These are phyloP conservation scores for Candida tibetensis DNA, from an alignment of 805 yeast genomes.

Conservation along the genomic window DNA sequence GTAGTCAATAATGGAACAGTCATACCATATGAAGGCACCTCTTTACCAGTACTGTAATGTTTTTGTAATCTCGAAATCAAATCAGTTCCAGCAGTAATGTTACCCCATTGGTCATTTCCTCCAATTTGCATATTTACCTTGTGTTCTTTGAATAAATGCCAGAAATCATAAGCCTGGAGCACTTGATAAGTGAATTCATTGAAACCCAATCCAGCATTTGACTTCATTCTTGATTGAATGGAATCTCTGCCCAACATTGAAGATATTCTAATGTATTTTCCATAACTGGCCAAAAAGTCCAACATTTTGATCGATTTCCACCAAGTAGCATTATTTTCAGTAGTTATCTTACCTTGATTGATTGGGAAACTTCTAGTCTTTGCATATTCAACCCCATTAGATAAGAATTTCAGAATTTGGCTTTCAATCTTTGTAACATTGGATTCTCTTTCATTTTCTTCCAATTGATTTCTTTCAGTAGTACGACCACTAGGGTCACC, in stretches of 20 bases:
- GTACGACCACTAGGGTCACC: constrained; percentile 96
- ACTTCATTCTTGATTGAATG: constrained; percentile 66
- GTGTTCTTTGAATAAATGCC: constrained; percentile 62
- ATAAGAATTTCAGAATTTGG: constrained; percentile 64
- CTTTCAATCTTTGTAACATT: constrained; percentile 59
- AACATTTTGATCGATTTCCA: constrained; percentile 77
- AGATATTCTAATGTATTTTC: constrained; percentile 74
- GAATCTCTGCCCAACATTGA: constrained; percentile 90
- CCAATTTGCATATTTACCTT: constrained; percentile 79
- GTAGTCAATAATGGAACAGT: constrained; percentile 91
- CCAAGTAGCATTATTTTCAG: constrained; percentile 76
- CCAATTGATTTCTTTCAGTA: constrained; percentile 67
- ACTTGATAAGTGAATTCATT: constrained; percentile 93
- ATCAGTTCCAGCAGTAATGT: constrained; percentile 93
- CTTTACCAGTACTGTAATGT: constrained; percentile 7
- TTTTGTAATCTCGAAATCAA: constrained; percentile 60
- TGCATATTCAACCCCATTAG: constrained; percentile 62
- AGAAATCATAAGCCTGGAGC: constrained; percentile 91
- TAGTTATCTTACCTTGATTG: constrained; percentile 36
- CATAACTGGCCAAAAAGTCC: constrained; percentile 73
- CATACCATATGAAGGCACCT: constrained; percentile 51
- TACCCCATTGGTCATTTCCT: constrained; percentile 98
- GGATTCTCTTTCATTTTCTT: constrained; percentile 43
- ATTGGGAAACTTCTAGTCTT: constrained; percentile 42
- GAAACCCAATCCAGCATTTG: constrained; percentile 80